Evolutionary conservation across 441 rosid genomes (phyloP), one percentile per base, ranked within the genome.

Genomic region (Melastoma candidum): DNA sequence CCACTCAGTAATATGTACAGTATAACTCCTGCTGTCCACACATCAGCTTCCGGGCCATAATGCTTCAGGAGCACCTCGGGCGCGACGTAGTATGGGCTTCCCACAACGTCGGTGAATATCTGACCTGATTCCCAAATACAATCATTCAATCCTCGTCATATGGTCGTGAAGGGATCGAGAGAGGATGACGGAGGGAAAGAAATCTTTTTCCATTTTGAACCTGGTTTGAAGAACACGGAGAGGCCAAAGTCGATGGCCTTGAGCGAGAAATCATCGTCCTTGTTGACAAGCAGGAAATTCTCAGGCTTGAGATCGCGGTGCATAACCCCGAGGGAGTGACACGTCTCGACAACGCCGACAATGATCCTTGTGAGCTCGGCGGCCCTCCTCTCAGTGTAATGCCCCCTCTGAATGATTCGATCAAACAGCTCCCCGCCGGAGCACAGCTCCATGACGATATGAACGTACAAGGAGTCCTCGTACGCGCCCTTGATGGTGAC

Each of bases 201-300:
- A 13, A 51, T 0, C 11, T 7, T 24, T 27, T 51, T 41, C 8
- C 41, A 41, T 32, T 5, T 51, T 13, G 12, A 36, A 85, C 98
- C 94, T 63, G 98, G 98, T 69, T 88, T 92, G 80, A 92, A 92
- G 80, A 92, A 92, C 41, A 88, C 86, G 1, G 98, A 92, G 54
- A 92, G 96, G 6, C 98, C 98, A 74, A 92, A 92, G 74, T 92
- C 98, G 56, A 92, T 92, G 65, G 98, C 96, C 69, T 90, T 90
- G 51, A 90, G 98, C 8, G 98, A 85, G 73, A 90, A 90, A 64
- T 90, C 98, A 64, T 90, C 90, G 64, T 90, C 96, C 70, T 80
- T 90, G 73, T 90, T 87, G 62, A 90, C 96, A 74, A 90, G 75
- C 82, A 90, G 73, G 77, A 90, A 90, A 65, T 90, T 90, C 81